phyloP scores from a whole-genome alignment of 257 asterid genomes.

The Gentiana dahurica region DNA sequence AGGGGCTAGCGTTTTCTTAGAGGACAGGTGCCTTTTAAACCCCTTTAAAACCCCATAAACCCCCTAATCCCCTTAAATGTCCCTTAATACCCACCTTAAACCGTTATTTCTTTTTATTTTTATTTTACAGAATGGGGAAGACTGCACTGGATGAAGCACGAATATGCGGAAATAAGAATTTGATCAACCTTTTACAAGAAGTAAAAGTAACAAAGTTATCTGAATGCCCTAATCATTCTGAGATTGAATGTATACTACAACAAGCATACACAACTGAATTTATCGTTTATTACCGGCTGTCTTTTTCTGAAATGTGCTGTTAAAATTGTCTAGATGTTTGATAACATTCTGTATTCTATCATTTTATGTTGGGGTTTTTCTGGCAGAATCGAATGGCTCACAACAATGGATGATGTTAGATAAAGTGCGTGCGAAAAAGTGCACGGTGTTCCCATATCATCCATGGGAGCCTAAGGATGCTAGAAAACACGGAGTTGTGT shows the following conservation, averaged over 20 bases:
- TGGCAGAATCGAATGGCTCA: background rate
- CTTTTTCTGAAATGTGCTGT: background rate
- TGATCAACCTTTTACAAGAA: slow-evolving; percentile 57
- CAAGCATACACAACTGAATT: no score
- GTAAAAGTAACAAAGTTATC: slow-evolving; percentile 45
- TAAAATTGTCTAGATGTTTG: background rate
- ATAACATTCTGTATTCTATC: background rate
- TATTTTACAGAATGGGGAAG: slow-evolving; percentile 30
- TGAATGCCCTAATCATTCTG: slow-evolving; percentile 24
- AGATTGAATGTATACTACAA: slow-evolving; percentile 33
- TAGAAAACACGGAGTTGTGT: slow-evolving; percentile 49
- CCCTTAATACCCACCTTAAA: no score
- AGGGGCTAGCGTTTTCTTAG: slow-evolving; percentile 69
- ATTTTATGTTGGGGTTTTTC: background rate
- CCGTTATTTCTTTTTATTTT: no score
- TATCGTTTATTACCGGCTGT: background rate
- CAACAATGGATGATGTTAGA: slow-evolving; percentile 23
- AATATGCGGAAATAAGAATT: slow-evolving; percentile 58
- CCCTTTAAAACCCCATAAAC: no score
- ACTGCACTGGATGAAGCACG: slow-evolving; percentile 76
- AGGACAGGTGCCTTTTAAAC: slow-evolving; percentile 51
- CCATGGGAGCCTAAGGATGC: slow-evolving; percentile 58
- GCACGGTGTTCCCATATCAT: slow-evolving; percentile 69
- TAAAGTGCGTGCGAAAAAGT: slow-evolving; percentile 36
- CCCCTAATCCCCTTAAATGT: no score